These are phyloP conservation scores for Boletus coccyginus DNA, from an alignment of 768 basidiomycete species.

Conservation along the genomic window DNA sequence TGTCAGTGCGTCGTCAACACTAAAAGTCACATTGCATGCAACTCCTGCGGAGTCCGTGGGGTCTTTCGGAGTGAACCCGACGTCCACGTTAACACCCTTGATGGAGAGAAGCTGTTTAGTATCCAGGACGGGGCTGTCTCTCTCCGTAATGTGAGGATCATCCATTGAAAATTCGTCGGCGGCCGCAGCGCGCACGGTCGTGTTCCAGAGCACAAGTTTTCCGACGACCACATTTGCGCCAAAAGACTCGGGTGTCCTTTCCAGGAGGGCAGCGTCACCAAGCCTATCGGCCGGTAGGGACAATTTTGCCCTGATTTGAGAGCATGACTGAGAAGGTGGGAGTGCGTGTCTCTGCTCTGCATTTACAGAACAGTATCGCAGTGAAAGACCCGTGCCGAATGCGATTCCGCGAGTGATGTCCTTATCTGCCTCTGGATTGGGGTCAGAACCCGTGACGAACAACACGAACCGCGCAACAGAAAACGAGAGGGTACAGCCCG, in stretches of 20 bases:
- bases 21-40: constrained; percentile 42
- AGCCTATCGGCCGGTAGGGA: constrained; percentile 51
- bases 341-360: constrained; percentile 17
- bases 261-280: constrained; percentile 42
- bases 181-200: constrained; percentile 57
- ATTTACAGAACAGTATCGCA: constrained; percentile 53
- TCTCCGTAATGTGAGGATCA: constrained; percentile 56
- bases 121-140: constrained; percentile 45
- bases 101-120: constrained; percentile 45
- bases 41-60: constrained; percentile 8
- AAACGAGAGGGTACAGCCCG: constrained; percentile 54
- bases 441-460: constrained; percentile 74
- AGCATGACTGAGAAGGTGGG: constrained; percentile 28
- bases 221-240: constrained; percentile 42
- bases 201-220: constrained; percentile 43
- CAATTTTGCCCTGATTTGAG: constrained; percentile 51
- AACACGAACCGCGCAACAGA: constrained; percentile 62
- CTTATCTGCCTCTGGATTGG: constrained; percentile 67
- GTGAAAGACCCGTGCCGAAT: constrained; percentile 48
- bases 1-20: constrained; percentile 51
- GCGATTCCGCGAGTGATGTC: constrained; percentile 71
- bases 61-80: constrained; percentile 18
- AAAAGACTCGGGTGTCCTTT: constrained; percentile 33
- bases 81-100: constrained; percentile 30
- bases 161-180: constrained; percentile 68